Evolutionary conservation across 75 land plant species (phyloP).

Genomic region (Selaginella moellendorffii): DNA sequence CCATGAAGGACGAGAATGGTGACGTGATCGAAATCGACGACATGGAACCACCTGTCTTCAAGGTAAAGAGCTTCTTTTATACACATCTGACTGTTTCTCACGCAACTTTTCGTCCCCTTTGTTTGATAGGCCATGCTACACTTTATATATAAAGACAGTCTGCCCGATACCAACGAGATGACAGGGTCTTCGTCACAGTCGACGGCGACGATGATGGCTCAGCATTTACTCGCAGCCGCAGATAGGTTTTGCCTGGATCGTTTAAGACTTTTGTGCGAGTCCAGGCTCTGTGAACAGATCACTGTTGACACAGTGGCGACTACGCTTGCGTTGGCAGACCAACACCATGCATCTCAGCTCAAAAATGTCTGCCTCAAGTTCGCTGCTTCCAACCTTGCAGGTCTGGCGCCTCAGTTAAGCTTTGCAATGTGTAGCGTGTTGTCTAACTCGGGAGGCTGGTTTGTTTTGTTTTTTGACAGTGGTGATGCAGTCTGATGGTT

Average conservation of each 20-base stretch:
- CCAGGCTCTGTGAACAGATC: slow-evolving; percentile 4
- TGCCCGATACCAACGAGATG: slow-evolving; percentile 6
- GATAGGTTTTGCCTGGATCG: not conserved
- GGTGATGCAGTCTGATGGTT: slow-evolving; percentile 81
- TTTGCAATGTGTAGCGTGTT: too few relatives aligned
- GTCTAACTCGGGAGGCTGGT: too few relatives aligned
- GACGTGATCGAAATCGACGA: not conserved
- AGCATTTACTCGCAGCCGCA: slow-evolving; percentile 2
- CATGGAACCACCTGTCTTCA: slow-evolving; percentile 3
- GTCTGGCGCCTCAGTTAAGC: too few relatives aligned
- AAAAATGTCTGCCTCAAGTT: slow-evolving; percentile 4
- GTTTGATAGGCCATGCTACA: slow-evolving; percentile 9
- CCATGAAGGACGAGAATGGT: not conserved
- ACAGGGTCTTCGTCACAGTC: slow-evolving; percentile 2
- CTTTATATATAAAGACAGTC: not conserved
- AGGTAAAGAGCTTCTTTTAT: not conserved
- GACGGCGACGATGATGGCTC: slow-evolving; percentile 1
- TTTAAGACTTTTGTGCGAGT: slow-evolving; percentile 1
- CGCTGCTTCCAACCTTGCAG: slow-evolving; percentile 5
- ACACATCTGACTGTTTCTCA: not conserved
- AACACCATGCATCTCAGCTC: slow-evolving; percentile 6
- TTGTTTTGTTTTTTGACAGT: slow-evolving; percentile 25
- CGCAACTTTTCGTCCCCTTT: too few relatives aligned
- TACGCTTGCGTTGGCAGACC: slow-evolving; percentile 4
- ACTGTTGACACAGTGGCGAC: slow-evolving; percentile 7